Percentiles rank a stretch among this genome's conserved stretches.
phyloP scores from a whole-genome alignment of 768 basidiomycete species.

The Mycena alexandri region DNA sequence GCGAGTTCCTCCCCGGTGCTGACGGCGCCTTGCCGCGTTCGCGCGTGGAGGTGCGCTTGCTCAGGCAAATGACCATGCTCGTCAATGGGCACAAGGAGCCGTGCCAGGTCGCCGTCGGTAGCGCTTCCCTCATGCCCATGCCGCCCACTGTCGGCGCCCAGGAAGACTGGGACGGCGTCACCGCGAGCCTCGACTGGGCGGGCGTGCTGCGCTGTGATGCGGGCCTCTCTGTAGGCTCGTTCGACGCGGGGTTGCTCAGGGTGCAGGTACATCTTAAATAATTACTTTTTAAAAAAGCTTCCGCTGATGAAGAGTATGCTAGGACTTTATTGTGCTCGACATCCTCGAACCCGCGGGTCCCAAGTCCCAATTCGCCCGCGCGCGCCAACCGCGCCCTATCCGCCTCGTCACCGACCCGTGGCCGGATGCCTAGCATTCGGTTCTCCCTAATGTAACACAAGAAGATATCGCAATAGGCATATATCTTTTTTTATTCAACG shows the following conservation, averaged over 20 bases:
- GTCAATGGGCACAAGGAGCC: background rate
- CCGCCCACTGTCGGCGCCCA: constrained; percentile 13
- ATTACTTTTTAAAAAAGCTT: too few relatives aligned
- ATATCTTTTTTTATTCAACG: too few relatives aligned
- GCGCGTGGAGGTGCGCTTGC: constrained; percentile 1
- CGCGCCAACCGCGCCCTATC: too few relatives aligned
- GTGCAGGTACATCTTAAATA: background rate
- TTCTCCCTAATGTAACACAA: too few relatives aligned
- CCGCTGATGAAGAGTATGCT: too few relatives aligned
- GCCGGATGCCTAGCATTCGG: too few relatives aligned
- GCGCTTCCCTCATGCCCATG: background rate
- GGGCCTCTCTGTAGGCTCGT: constrained; percentile 12
- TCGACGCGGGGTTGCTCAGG: constrained; percentile 23
- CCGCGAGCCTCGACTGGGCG: too few relatives aligned
- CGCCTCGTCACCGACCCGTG: too few relatives aligned
- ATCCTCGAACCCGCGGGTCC: too few relatives aligned
- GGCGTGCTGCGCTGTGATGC: background rate
- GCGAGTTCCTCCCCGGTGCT: constrained; percentile 15
- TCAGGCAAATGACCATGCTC: constrained; percentile 11
- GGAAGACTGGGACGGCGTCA: constrained; percentile 24
- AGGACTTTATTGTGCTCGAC: too few relatives aligned
- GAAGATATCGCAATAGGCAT: too few relatives aligned
- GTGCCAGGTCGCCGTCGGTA: background rate
- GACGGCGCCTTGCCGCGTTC: background rate
- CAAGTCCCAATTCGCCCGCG: too few relatives aligned